A percentile compares a stretch with the other conserved stretches of the same genome.
Conservation (phyloP, 768 basidiomycete genomes). For the Termitomyces bulborhizus region DNA sequence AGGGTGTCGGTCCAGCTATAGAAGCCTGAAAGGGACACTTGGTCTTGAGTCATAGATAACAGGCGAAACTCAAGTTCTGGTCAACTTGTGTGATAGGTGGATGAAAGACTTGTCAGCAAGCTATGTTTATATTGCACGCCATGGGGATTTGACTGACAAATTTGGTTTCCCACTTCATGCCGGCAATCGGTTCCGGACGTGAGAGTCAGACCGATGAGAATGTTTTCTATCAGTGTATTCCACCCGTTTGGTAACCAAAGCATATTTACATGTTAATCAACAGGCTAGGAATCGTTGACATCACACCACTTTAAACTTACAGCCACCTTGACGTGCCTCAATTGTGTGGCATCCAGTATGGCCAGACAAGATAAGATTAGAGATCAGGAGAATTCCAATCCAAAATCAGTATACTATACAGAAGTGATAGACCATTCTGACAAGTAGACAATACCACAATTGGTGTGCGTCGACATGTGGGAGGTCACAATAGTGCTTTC, state of each 20-base stretch:
- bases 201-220: neutral
- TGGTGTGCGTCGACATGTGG: neutral
- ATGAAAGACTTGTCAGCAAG: neutral
- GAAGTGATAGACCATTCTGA: neutral
- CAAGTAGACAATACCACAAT: no score
- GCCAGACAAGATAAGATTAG: no score
- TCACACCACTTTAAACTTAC: no score
- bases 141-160: neutral
- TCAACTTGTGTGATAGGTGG: neutral
- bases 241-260: no score
- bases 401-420: neutral
- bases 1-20: slow-evolving; percentile 67
- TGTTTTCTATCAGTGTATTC: neutral
- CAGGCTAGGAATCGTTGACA: no score
- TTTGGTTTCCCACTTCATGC: neutral
- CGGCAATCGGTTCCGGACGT: neutral
- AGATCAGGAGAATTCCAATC: neutral
- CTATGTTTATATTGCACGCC: neutral
- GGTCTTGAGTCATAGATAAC: slow-evolving; percentile 11
- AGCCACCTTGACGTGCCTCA: no score
- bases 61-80: neutral
- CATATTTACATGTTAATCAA: no score
- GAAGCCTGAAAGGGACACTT: slow-evolving; percentile 34
- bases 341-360: no score
- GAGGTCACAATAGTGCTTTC: neutral